Conservation (phyloP, 257 asterid genomes). For the Primulina tabacum region DNA sequence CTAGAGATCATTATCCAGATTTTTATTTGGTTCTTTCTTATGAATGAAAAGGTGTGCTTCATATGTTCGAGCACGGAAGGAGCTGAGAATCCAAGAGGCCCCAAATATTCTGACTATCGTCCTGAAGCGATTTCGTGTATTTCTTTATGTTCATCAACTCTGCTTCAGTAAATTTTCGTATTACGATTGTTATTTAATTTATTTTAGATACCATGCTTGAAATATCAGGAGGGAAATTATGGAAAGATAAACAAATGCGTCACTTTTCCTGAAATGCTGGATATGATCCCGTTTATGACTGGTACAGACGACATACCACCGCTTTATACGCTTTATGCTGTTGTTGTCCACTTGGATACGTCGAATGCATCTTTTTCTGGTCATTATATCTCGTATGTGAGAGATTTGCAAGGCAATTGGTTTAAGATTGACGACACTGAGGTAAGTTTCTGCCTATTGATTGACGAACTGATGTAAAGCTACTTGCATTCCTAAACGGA, state of each 20-base stretch:
- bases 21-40: constrained; percentile 19
- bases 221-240: constrained; percentile 70
- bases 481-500: neutral
- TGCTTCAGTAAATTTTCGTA: neutral
- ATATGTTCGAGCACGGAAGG: constrained; percentile 74
- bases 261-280: constrained; percentile 76
- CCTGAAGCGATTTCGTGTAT: constrained; percentile 88
- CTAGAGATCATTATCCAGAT: neutral
- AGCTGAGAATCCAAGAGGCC: constrained; percentile 72
- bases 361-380: constrained; percentile 75
- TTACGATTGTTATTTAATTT: neutral
- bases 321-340: constrained; percentile 72
- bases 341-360: constrained; percentile 73
- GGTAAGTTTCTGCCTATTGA: constrained; percentile 36
- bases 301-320: constrained; percentile 79
- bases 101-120: constrained; percentile 86
- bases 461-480: neutral
- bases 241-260: constrained; percentile 84
- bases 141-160: neutral
- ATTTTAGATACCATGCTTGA: constrained; percentile 2
- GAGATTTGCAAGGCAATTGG: constrained; percentile 77
- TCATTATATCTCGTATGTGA: constrained; percentile 72
- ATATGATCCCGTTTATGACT: constrained; percentile 76
- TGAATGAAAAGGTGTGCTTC: constrained; percentile 55
- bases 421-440: constrained; percentile 70